Base-by-base conservation (phyloP, 169 alveolate genomes). In the Cryptosporidium viatorum region DNA sequence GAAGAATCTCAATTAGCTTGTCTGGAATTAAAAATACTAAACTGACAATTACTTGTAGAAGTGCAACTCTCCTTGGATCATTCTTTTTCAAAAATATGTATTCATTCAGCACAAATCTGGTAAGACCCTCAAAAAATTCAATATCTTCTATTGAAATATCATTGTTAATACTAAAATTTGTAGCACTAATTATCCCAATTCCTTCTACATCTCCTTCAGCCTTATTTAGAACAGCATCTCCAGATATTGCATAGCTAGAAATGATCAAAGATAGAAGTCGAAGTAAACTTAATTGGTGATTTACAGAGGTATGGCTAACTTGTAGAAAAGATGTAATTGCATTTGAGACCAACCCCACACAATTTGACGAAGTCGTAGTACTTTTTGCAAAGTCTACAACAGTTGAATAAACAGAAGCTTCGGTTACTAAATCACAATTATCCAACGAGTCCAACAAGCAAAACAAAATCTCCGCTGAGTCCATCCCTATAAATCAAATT, bases 341-440 rank as follows among this genome's bases (percentile, higher is more conserved):
- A 62, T 80, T 80, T 12, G 89, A 80, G 12, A 59, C 89, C 18
- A 80, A 33, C 45, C 73, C 75, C 39, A 80, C 75, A 80, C 73
- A 80, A 65, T 80, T 59, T 9, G 89, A 80, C n/a, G 86, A 58
- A 29, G 70, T 18, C 12, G 58, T 80, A 12, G 69, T 80, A 62
- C 89, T 80, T 62, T 80, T 80, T 62, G 89, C 89, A 80, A 80
- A 80, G 52, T 80, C 89, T 9, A 80, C 89, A 18, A 80, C 89
- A 4, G 89, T 80, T 16, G 89, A 80, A 80, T 80, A 80, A 18
- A 80, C 89, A 43, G 89, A 80, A n/a, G 89, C 74, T 21, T 80
- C 89, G 0, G 89, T 80, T 26, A 67, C 89, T 37, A 80, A 43
- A 41, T 80, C 89, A 23, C 89, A 80, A 0, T 65, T 80, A 41